Evolutionary conservation across 495 filamentous ascomycete species (phyloP).

Genomic region (Xylaria longipes): DNA sequence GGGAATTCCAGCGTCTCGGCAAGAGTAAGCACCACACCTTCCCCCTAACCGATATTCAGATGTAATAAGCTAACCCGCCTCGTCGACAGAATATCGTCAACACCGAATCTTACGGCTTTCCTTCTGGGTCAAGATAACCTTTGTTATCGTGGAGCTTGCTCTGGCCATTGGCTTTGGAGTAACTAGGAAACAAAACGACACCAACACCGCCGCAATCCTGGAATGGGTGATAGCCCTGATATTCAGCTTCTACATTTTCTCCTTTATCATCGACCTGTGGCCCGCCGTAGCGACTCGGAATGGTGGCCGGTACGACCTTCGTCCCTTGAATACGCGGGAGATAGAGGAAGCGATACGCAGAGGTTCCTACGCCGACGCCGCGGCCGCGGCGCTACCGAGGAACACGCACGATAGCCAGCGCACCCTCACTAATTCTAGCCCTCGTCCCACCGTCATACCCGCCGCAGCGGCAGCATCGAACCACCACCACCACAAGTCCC

Average conservation of each 20-base stretch:
- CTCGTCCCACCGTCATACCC: constrained; percentile 13
- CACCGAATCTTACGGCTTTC: constrained; percentile 73
- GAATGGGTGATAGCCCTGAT: constrained; percentile 86
- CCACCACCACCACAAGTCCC: constrained; percentile 4
- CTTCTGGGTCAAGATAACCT: constrained; percentile 82
- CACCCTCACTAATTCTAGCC: constrained; percentile 26
- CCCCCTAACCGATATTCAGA: neutral
- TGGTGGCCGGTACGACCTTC: constrained; percentile 24
- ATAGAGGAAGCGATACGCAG: constrained; percentile 38
- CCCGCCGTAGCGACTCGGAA: constrained; percentile 64
- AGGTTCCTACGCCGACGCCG: constrained; percentile 16
- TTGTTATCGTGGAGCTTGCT: constrained; percentile 78
- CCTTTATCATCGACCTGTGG: constrained; percentile 86
- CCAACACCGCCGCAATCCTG: constrained; percentile 65
- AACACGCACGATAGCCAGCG: constrained; percentile 36
- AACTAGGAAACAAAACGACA: constrained; percentile 45
- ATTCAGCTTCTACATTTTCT: constrained; percentile 88
- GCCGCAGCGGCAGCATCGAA: neutral
- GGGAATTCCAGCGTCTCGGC: constrained; percentile 85
- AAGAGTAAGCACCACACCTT: constrained; percentile 52
- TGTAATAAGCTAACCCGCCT: constrained; percentile 4
- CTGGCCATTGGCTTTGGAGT: constrained; percentile 72
- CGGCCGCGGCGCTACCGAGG: constrained; percentile 10
- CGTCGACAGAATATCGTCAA: constrained; percentile 64
- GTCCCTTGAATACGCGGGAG: constrained; percentile 30